Conservation (phyloP, 805 yeast genomes). For the Diddensiella santjacobensis region DNA sequence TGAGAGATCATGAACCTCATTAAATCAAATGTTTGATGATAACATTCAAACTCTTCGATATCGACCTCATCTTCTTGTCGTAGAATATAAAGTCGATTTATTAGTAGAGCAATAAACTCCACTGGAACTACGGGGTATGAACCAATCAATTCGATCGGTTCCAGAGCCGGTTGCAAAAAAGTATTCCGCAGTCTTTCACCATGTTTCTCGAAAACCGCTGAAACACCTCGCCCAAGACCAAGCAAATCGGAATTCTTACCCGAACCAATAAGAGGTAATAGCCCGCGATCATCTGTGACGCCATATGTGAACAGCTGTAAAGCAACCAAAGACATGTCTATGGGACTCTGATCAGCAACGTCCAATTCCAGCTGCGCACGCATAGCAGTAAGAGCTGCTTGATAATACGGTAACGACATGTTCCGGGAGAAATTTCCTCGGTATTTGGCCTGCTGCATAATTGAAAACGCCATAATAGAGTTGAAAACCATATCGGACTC, state of each 20-base stretch:
- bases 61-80: background rate
- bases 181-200: background rate
- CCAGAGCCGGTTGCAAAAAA: background rate
- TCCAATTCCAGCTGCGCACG: conserved; percentile 1
- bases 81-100: background rate
- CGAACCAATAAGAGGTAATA: conserved; percentile 5
- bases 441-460: background rate
- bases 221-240: conserved; percentile 5
- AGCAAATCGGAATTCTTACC: conserved; percentile 5
- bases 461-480: conserved; percentile 9
- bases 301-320: conserved; percentile 5
- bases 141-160: background rate
- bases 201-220: conserved; percentile 4
- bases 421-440: background rate
- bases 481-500: conserved; percentile 7
- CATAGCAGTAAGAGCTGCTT: background rate
- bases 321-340: conserved; percentile 7
- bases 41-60: conserved; percentile 1
- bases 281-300: background rate
- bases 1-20: background rate
- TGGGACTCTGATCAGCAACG: conserved; percentile 4
- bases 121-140: background rate
- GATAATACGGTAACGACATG: conserved; percentile 4
- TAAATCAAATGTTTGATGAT: background rate
- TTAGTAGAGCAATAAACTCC: background rate